phyloP scores from a whole-genome alignment of 2,329 filamentous ascomycete species.

The Achaetomium macrosporum region DNA sequence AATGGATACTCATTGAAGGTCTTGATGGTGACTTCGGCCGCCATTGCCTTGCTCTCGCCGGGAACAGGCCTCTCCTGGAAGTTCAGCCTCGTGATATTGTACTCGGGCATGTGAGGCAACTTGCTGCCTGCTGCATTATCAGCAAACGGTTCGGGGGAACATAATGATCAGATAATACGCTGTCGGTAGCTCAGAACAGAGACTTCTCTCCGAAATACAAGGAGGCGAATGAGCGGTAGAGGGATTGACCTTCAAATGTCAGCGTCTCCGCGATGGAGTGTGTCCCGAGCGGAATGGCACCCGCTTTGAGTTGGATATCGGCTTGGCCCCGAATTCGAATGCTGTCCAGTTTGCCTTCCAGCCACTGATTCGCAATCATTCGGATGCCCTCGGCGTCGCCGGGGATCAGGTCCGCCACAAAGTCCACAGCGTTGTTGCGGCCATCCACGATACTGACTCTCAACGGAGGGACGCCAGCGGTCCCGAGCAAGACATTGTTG shows the following conservation, averaged over 20 bases:
- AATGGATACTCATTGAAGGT: constrained; percentile 75
- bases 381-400: constrained; percentile 74
- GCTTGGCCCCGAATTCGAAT: constrained; percentile 70
- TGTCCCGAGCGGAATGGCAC: constrained; percentile 70
- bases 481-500: constrained; percentile 69
- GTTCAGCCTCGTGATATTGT: constrained; percentile 75
- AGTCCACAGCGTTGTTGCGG: constrained; percentile 69
- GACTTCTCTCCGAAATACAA: constrained; percentile 57
- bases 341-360: constrained; percentile 68
- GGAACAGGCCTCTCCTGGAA: constrained; percentile 63
- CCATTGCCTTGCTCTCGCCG: constrained; percentile 59
- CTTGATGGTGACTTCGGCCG: constrained; percentile 68
- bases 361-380: constrained; percentile 78
- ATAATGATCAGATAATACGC: not conserved
- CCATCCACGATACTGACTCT: constrained; percentile 73
- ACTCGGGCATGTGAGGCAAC: constrained; percentile 71
- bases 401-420: constrained; percentile 68
- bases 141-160: constrained; percentile 27
- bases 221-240: constrained; percentile 58
- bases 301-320: constrained; percentile 68
- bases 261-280: constrained; percentile 70
- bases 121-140: constrained; percentile 52
- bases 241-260: constrained; percentile 74
- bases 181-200: constrained; percentile 27
- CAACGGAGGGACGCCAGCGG: constrained; percentile 68